A percentile compares a stretch with the other conserved stretches of the same genome.
Evolutionary conservation across 176 grass and related monocot species (phyloP).

Genomic region (Oryza australiensis): DNA sequence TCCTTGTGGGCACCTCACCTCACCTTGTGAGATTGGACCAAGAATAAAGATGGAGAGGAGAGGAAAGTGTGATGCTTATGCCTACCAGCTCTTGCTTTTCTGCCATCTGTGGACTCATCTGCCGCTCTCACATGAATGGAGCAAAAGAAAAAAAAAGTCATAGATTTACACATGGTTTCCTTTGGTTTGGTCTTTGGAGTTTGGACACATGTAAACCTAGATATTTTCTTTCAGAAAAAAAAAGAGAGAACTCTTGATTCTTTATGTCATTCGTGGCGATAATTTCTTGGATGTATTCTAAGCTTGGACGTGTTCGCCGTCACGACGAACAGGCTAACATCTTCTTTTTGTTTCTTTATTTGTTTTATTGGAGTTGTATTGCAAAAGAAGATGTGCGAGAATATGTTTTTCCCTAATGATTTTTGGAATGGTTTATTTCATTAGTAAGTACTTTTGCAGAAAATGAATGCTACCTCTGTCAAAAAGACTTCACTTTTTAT

Average conservation of each 20-base stretch:
- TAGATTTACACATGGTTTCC: background rate
- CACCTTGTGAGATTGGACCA: conserved; percentile 12
- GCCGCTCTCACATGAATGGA: conserved; percentile 11
- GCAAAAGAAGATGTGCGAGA: background rate
- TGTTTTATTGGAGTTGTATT: background rate
- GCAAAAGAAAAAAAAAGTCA: background rate
- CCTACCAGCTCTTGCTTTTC: background rate
- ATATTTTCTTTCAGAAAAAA: background rate
- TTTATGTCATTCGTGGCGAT: background rate
- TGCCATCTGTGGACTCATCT: conserved; percentile 34
- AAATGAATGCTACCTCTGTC: too few relatives aligned
- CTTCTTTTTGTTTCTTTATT: background rate
- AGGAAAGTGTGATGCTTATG: conserved; percentile 26
- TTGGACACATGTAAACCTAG: conserved; percentile 2
- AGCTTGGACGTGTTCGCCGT: background rate
- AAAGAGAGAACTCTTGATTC: background rate
- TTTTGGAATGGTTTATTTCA: background rate
- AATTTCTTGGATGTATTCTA: background rate
- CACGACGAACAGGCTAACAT: background rate
- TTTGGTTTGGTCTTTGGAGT: conserved; percentile 4
- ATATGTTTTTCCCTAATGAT: background rate
- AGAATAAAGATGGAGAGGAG: conserved; percentile 38
- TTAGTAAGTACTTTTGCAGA: too few relatives aligned
- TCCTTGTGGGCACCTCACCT: conserved; percentile 2
- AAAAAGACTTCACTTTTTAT: too few relatives aligned